Evolutionary conservation across 1,284 basidiomycete genomes (phyloP).

Genomic region (Melampsora americana): DNA sequence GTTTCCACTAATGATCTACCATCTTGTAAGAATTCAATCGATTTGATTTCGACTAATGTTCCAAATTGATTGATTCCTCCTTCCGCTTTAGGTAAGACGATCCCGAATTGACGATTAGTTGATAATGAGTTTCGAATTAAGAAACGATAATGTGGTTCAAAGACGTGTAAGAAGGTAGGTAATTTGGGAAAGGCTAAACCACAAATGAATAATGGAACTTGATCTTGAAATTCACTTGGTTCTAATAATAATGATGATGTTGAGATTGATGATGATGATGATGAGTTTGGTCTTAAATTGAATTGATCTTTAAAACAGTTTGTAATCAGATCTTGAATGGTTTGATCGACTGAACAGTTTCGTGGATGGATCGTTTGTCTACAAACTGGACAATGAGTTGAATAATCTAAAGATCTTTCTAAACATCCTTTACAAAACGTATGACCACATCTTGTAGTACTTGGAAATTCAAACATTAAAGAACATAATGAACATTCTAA

Average conservation of each 20-base stretch:
- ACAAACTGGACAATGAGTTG: conserved; percentile 76
- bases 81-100: conserved; percentile 68
- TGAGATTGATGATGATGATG: no score
- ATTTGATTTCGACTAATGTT: conserved; percentile 85
- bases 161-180: conserved; percentile 84
- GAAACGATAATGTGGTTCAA: conserved; percentile 82
- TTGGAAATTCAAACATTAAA: conserved; percentile 73
- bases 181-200: conserved; percentile 84
- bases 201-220: conserved; percentile 85
- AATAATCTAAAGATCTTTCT: conserved; percentile 82
- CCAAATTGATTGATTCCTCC: conserved; percentile 70
- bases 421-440: conserved; percentile 88
- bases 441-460: conserved; percentile 91
- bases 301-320: neutral
- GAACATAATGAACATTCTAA: conserved; percentile 89
- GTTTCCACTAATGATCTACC: conserved; percentile 86
- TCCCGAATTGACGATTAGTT: conserved; percentile 74
- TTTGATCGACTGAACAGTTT: conserved; percentile 44
- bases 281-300: conserved; percentile 45
- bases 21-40: conserved; percentile 80
- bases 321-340: neutral
- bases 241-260: conserved; percentile 63
- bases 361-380: conserved; percentile 59
- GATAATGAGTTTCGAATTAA: conserved; percentile 90
- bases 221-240: conserved; percentile 70